These are phyloP conservation scores for Pleurotus djamor DNA, from an alignment of 768 basidiomycete species.

Conservation along the genomic window DNA sequence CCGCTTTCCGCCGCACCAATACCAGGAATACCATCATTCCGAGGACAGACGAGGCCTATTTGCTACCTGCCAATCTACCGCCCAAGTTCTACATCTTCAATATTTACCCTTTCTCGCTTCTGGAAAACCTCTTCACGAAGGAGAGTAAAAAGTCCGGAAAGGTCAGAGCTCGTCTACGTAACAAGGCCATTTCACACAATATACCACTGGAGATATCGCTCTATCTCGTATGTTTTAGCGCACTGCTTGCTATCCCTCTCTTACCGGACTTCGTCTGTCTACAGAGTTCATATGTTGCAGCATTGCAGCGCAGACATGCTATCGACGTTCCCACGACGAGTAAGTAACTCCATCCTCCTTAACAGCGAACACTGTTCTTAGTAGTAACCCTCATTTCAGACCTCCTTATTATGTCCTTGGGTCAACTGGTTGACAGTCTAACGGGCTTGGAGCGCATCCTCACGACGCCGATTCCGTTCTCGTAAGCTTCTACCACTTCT, in stretches of 20 bases:
- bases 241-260: neutral
- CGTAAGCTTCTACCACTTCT: constrained; percentile 32
- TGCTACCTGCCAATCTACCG: constrained; percentile 54
- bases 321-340: constrained; percentile 62
- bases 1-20: constrained; percentile 3
- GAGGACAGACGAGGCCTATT: constrained; percentile 39
- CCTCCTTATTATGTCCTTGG: constrained; percentile 43
- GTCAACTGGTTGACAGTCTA: constrained; percentile 59
- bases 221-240: constrained; percentile 47
- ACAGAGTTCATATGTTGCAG: constrained; percentile 67
- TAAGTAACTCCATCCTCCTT: constrained; percentile 25
- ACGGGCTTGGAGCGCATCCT: constrained; percentile 73
- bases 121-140: constrained; percentile 43
- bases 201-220: constrained; percentile 68
- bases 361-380: neutral
- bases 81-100: constrained; percentile 62
- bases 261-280: neutral
- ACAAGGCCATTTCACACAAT: constrained; percentile 50
- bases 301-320: constrained; percentile 53
- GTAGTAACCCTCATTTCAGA: constrained; percentile 26
- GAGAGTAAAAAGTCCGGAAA: constrained; percentile 57
- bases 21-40: constrained; percentile 30
- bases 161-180: constrained; percentile 46
- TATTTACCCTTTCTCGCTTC: constrained; percentile 67
- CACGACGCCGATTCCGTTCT: constrained; percentile 77